Conservation (phyloP, 1,284 basidiomycete genomes). For the Porogramme epimiltina region DNA sequence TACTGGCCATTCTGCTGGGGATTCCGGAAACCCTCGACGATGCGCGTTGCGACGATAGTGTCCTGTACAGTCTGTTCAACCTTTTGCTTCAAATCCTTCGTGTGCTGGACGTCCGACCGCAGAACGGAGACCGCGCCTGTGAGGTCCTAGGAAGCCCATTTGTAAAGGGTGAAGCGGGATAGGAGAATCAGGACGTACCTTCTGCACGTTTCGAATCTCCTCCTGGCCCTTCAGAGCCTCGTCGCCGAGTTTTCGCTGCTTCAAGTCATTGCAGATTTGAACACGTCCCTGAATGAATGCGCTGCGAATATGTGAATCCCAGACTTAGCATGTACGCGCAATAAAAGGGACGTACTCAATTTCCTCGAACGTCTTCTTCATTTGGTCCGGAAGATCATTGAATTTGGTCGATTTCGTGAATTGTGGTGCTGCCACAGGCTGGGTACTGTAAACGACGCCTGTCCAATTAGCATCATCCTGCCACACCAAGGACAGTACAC, state of each 20-base stretch:
- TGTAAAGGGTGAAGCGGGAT: background rate
- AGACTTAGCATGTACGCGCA: background rate
- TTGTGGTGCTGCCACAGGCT: slow-evolving; percentile 41
- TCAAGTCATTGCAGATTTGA: slow-evolving; percentile 77
- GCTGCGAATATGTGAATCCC: slow-evolving; percentile 37
- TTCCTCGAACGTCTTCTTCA: slow-evolving; percentile 64
- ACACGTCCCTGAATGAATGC: slow-evolving; percentile 74
- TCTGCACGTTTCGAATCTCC: slow-evolving; percentile 63
- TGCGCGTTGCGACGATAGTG: slow-evolving; percentile 69
- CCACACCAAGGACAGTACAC: too few relatives aligned
- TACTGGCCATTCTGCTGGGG: slow-evolving; percentile 68
- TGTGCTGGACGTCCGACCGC: slow-evolving; percentile 65
- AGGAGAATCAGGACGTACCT: slow-evolving; percentile 42
- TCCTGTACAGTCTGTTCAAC: slow-evolving; percentile 78
- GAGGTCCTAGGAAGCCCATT: slow-evolving; percentile 48
- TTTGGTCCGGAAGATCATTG: slow-evolving; percentile 76
- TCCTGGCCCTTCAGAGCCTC: slow-evolving; percentile 75
- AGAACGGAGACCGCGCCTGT: slow-evolving; percentile 63
- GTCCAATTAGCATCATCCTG: too few relatives aligned
- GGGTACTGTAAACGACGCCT: slow-evolving; percentile 13
- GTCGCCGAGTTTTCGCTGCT: slow-evolving; percentile 72
- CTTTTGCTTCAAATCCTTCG: slow-evolving; percentile 68
- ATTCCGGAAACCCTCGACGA: slow-evolving; percentile 75
- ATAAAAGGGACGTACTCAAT: slow-evolving; percentile 56
- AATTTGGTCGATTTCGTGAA: slow-evolving; percentile 80